A percentile compares a stretch with the other conserved stretches of the same genome.
These are phyloP conservation scores for Fraxinus ornus DNA, from an alignment of 305 asterid genomes.

Conservation along the genomic window DNA sequence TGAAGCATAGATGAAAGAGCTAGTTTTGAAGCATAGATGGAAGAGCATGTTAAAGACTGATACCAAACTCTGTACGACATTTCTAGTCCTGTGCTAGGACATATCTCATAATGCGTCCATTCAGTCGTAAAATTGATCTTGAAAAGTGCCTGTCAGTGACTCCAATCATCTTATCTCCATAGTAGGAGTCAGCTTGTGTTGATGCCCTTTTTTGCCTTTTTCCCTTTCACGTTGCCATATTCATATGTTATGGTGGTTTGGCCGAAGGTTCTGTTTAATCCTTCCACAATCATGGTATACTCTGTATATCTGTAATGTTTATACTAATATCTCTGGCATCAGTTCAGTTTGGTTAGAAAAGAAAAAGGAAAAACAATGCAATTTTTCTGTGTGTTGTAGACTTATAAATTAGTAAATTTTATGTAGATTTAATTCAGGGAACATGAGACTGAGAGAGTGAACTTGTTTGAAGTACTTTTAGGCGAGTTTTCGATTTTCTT, in stretches of 20 bases:
- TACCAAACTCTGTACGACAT: not conserved
- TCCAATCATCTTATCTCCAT: not conserved
- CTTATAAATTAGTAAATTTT: not conserved
- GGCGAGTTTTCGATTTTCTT: conserved; percentile 3
- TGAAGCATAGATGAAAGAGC: not conserved
- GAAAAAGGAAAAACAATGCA: not conserved
- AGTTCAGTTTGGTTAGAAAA: not conserved
- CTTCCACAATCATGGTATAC: not conserved
- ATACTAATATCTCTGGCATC: not conserved
- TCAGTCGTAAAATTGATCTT: not conserved
- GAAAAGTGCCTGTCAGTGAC: not conserved
- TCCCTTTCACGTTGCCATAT: not conserved
- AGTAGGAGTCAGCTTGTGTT: not conserved
- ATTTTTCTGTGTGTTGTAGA: not conserved
- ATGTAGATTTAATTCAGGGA: not conserved
- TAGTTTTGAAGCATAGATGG: not conserved
- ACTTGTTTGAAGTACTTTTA: not conserved
- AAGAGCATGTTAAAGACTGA: not conserved
- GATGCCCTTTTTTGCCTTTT: not conserved
- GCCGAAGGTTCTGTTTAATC: not conserved
- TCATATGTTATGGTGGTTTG: not conserved
- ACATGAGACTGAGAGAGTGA: not conserved
- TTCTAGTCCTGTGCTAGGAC: not conserved
- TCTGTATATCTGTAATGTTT: not conserved
- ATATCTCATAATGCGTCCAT: not conserved